Conservation (phyloP, 306 rosid species). For the Inga laurina region DNA sequence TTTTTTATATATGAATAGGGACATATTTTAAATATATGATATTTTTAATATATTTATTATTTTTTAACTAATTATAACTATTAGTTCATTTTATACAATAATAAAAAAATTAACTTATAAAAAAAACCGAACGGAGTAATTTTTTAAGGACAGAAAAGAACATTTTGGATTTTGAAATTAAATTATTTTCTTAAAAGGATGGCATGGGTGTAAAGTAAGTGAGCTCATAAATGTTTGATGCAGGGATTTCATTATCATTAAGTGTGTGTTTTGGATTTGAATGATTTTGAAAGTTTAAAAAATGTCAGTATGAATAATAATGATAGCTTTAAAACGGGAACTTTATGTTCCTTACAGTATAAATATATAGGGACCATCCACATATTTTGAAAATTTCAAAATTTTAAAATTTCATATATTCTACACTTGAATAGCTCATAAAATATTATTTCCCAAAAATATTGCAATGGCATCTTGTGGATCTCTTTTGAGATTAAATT, state of each 20-base stretch:
- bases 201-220: background rate
- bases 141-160: background rate
- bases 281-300: background rate
- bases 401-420: background rate
- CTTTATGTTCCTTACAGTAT: background rate
- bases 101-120: too few relatives aligned
- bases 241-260: background rate
- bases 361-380: background rate
- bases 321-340: background rate
- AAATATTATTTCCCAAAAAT: background rate
- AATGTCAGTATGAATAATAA: background rate
- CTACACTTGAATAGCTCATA: background rate
- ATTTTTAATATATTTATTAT: too few relatives aligned
- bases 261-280: background rate
- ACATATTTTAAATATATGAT: too few relatives aligned
- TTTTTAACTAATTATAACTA: too few relatives aligned
- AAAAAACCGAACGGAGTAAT: too few relatives aligned
- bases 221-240: conserved; percentile 7
- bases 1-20: too few relatives aligned
- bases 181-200: background rate
- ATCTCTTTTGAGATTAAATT: background rate
- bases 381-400: background rate
- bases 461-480: background rate
- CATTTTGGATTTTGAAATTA: background rate
- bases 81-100: too few relatives aligned